Evolutionary conservation across 345 rosid species (phyloP).

Genomic region (Populus euphratica): DNA sequence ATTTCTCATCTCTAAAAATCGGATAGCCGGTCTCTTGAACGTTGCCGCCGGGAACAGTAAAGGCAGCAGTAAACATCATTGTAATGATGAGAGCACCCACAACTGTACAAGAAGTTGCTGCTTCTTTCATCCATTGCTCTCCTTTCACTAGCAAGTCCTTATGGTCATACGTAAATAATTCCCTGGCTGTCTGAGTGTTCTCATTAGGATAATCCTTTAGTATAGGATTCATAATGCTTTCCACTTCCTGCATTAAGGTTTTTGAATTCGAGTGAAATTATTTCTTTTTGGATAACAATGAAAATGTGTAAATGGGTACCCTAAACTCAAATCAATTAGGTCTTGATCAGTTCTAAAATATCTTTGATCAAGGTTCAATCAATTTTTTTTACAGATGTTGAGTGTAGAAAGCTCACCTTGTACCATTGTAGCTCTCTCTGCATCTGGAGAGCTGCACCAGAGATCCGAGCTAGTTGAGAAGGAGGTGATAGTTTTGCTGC

Average conservation of each 20-base stretch:
- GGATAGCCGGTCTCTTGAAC: background rate
- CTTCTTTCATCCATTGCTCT: background rate
- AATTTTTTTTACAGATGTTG: too few species aligned
- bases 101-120: background rate
- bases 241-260: background rate
- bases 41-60: background rate
- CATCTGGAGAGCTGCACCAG: too few species aligned
- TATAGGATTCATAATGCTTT: background rate
- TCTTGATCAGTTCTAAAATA: too few species aligned
- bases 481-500: too few species aligned
- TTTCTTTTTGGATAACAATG: too few species aligned
- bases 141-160: background rate
- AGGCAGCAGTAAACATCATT: background rate
- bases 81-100: background rate
- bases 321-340: too few species aligned
- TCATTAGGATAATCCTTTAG: rapidly evolving
- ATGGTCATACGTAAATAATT: background rate
- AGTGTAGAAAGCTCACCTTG: too few species aligned
- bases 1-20: rapidly evolving
- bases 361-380: too few species aligned
- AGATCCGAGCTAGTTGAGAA: too few species aligned
- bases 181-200: background rate
- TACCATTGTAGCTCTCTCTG: too few species aligned
- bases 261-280: too few species aligned
- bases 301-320: too few species aligned